These are phyloP conservation scores for Talaromyces sp. DNA, from an alignment of 2,329 filamentous ascomycete genomes.

Conservation along the genomic window DNA sequence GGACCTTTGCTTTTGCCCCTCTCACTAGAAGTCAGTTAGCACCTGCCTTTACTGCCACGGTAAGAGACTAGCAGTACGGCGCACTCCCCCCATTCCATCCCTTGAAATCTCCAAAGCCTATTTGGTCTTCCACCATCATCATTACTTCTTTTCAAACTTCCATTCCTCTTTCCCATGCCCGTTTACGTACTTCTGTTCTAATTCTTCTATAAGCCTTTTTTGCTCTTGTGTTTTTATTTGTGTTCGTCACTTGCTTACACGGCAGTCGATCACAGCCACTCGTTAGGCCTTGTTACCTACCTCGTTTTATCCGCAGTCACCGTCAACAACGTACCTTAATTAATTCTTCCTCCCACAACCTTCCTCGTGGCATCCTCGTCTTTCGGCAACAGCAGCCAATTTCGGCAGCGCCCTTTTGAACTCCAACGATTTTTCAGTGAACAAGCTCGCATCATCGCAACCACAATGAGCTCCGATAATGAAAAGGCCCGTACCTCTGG, in stretches of 20 bases:
- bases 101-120: slow-evolving; percentile 17
- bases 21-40: background rate
- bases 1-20: background rate
- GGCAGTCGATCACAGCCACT: slow-evolving; percentile 24
- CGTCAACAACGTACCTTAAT: background rate
- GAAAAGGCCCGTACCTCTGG: slow-evolving; percentile 84
- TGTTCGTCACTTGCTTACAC: slow-evolving; percentile 27
- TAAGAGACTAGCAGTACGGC: background rate
- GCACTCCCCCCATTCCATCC: slow-evolving; percentile 19
- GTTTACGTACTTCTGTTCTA: slow-evolving; percentile 18
- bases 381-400: slow-evolving; percentile 44
- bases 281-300: slow-evolving; percentile 15
- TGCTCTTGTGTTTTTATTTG: slow-evolving; percentile 23
- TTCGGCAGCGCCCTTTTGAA: slow-evolving; percentile 49
- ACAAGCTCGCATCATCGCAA: slow-evolving; percentile 36
- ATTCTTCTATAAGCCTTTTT: slow-evolving; percentile 7
- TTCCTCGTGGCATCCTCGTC: slow-evolving; percentile 45
- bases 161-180: slow-evolving; percentile 18
- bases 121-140: slow-evolving; percentile 23
- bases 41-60: too few relatives aligned
- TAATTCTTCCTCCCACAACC: slow-evolving; percentile 7
- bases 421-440: slow-evolving; percentile 48
- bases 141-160: slow-evolving; percentile 17
- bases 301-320: slow-evolving; percentile 3
- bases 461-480: slow-evolving; percentile 62